Evolutionary conservation across 768 basidiomycete species (phyloP), one percentile per base, ranked within the genome.

Genomic region (Psilocybe cubensis): DNA sequence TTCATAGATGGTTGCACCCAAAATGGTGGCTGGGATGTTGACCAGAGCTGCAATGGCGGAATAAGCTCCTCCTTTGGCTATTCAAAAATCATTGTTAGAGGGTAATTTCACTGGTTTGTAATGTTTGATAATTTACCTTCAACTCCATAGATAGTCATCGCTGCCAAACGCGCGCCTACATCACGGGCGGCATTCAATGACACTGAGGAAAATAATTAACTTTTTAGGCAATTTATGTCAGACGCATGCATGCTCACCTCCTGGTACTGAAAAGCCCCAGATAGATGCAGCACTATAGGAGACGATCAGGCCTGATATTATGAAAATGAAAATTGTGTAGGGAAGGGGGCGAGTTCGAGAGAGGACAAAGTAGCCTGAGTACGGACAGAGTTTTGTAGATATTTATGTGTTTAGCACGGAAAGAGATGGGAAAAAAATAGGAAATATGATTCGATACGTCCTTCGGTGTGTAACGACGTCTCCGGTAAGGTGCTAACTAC

Each of bases 151-250:
- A 89, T 80, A 3, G 85, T 76, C 70, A 91, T 66, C 0, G 78
- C 82, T 61, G 81, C 79, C n/a, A 89, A 58, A 14, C 88, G 82
- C 3, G 79, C 84, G 18, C 88, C 88, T 41, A 91, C 25, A 66
- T 90, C 88, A 65, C 88, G 86, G 25, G 87, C 86, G 3, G 85
- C 71, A 68, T 91, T 91, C 29, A 87, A 75, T 12, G 85, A 77
- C 43, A 90, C 81, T 84, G 8, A 58, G 43, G 44, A 20, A 31
- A 58, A 28, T n/a, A n/a, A n/a, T n/a, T n/a, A n/a, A n/a, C n/a
- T n/a, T n/a, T n/a, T n/a, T n/a, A n/a, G n/a, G n/a, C n/a, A n/a
- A n/a, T n/a, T n/a, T n/a, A n/a, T n/a, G n/a, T n/a, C n/a, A n/a
- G n/a, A n/a, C n/a, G n/a, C n/a, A n/a, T n/a, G n/a, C n/a, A n/a